Base-by-base conservation (phyloP, 805 yeast species). In the Lipomyces mesembrius region DNA sequence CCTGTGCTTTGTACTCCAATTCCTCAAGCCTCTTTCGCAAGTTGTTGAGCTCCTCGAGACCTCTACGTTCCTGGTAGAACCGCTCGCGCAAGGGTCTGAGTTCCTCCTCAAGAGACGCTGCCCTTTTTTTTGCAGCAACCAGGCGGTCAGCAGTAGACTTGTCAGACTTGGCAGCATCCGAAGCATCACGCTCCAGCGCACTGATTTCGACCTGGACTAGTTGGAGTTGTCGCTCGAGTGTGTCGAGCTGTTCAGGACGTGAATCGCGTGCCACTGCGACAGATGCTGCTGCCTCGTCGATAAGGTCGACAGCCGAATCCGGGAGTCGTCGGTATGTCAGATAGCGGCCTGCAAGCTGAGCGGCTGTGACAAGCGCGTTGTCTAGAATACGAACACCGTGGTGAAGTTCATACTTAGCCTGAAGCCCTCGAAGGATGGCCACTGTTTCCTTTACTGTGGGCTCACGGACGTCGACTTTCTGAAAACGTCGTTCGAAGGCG, bases 191-290 rank as follows among this genome's bases (percentile, higher is more conserved):
- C 80, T 95, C 98, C 74, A 95, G 84, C 0, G 99, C 99, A 76
- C 92, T 91, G 76, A 95, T 94, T 80, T 95, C 99, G 66, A 95
- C 98, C 75, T 94, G 97, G 46, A 95, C 80, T 73, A 95, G 85
- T 77, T 92, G 96, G 59, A 93, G 83, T 80, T 92, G 92, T 79
- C 99, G 90, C 80, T 95, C 99, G 73, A 92, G 85, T 57, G 88
- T 89, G 80, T 95, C 99, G 74, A 95, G 84, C 78, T 92, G 97
- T 79, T 95, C 99, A 1, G 99, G 99, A 77, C 91, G 92, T 2
- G 98, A 94, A 78, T 95, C 99, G 80, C 99, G 87, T 3, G 97
- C 97, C 62, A 95, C 99, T 0, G 98, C 98, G 55, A 95, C 98
- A 64, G 96, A 85, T 2, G 98, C 98, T 56, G 98, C 96, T 6